A percentile compares a stretch with the other conserved stretches of the same genome.
Evolutionary conservation across 257 asterid species (phyloP).

Genomic region (Fraxinus americana): DNA sequence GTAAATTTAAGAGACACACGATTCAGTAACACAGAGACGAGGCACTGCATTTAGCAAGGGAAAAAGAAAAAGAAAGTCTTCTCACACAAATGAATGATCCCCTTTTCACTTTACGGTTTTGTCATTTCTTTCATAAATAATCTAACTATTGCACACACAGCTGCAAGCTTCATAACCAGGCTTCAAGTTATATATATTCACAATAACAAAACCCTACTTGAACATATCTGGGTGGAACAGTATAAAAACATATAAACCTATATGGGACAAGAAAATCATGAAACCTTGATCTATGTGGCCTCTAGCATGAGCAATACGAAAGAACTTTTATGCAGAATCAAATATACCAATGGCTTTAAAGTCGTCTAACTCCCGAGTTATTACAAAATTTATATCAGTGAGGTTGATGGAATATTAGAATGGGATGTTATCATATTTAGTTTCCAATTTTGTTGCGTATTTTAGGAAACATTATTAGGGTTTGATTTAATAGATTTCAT

Average conservation of each 20-base stretch:
- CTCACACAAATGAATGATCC: neutral
- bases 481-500: too few relatives aligned
- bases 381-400: neutral
- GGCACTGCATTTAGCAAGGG: neutral
- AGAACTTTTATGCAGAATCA: neutral
- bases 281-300: neutral
- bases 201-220: neutral
- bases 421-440: too few relatives aligned
- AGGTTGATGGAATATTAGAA: too few relatives aligned
- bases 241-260: neutral
- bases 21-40: neutral
- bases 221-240: neutral
- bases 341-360: neutral
- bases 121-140: neutral
- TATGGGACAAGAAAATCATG: neutral
- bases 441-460: too few relatives aligned
- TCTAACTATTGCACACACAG: neutral
- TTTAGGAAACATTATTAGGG: too few relatives aligned
- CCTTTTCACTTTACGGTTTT: neutral
- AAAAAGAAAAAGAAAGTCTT: neutral
- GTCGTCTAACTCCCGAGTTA: neutral
- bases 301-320: neutral
- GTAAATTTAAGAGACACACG: neutral
- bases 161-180: neutral
- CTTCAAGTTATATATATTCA: neutral